Evolutionary conservation across 352 stramenopile species (phyloP), one percentile per base, ranked within the genome.

Genomic region (Phytophthora pseudosyringae): DNA sequence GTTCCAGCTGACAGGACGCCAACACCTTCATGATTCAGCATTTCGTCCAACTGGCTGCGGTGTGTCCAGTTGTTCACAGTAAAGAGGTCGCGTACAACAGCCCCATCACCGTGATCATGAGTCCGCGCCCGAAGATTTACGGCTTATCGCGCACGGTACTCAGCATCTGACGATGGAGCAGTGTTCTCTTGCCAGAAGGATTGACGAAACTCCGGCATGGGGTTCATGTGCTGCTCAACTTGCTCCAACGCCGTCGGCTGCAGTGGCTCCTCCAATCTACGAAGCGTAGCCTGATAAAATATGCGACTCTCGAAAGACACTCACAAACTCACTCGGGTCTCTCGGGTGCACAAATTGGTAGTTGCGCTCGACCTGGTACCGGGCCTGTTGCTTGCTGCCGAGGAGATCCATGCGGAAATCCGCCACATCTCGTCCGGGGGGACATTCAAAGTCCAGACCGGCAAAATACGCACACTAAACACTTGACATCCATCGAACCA

Each of bases 211-310:
- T 62, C 46, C 5, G 66, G 67, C 55, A 70, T 68, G 92, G 49
- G 57, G 57, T 90, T 97, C 39, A 98, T 83, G 28, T 97, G 71
- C 36, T 79, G 63, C 33, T 92, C 86, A 21, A 91, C 69, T 73
- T 83, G 39, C 28, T 76, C 52, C 38, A 73, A 21, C n/a, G 66
- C 31, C 28, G 31, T 31, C 13, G 50, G 33, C 43, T 54, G 36
- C n/a, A 57, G 56, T 5, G 64, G 46, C 29, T 68, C 46, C 10
- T 82, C 74, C 31, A 96, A 76, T 63, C 97, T 86, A 0, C 87
- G 91, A 12, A 91, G 45, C 10, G 52, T 69, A 10, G 39, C 21
- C 11, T 63, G 41, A 52, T 69, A 82, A 35, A 35, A 81, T 71
- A 1, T 55, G n/a, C 7, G 78, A 88, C 7, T 70, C 36, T 2